A percentile compares a stretch with the other conserved stretches of the same genome.
Conservation (phyloP, 139 green algal genomes). For the Chlorella sp. region DNA sequence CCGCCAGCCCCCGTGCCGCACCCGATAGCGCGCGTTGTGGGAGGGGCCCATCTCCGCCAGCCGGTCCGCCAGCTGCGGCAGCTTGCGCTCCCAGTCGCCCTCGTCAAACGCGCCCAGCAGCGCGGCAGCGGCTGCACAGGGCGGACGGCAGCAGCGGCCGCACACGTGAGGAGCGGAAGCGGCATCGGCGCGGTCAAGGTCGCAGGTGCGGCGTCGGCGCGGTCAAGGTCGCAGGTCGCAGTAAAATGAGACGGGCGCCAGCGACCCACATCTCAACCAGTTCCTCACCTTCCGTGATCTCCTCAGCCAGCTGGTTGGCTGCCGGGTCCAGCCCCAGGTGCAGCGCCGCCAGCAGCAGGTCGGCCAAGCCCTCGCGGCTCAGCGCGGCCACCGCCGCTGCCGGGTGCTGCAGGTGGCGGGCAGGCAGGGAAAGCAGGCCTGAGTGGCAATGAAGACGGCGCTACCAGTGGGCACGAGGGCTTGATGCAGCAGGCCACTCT, state of each 20-base stretch:
- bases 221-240: too few relatives aligned
- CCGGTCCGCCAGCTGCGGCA: constrained; percentile 27
- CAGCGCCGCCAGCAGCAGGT: constrained; percentile 20
- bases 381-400: background rate
- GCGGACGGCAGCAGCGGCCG: background rate
- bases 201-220: too few relatives aligned
- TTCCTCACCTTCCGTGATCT: background rate
- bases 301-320: constrained; percentile 16
- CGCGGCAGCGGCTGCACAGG: background rate
- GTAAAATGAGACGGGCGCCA: too few relatives aligned
- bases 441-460: background rate
- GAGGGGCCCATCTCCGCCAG: constrained; percentile 15
- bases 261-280: too few relatives aligned
- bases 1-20: background rate
- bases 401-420: constrained; percentile 9
- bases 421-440: background rate
- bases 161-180: background rate
- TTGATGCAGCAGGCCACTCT: background rate
- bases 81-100: constrained; percentile 27
- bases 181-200: too few relatives aligned
- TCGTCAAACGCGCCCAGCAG: constrained; percentile 29
- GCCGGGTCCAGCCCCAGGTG: constrained; percentile 17
- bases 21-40: constrained; percentile 1
- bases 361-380: background rate
- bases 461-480: background rate